Evolutionary conservation across 176 grass and related monocot genomes (phyloP).

Genomic region (Phoenix roebelenii): DNA sequence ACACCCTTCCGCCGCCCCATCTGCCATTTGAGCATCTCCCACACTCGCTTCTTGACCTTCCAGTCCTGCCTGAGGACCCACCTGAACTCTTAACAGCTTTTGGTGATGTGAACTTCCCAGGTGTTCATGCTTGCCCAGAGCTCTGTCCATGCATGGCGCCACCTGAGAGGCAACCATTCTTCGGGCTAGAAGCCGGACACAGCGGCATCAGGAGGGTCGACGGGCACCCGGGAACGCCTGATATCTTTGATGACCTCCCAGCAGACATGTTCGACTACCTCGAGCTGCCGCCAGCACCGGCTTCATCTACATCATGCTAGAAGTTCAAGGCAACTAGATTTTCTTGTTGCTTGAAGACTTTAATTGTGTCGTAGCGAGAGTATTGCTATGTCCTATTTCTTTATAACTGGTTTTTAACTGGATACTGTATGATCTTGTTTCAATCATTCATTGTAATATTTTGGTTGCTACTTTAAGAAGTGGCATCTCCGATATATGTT

Average conservation of each 20-base stretch:
- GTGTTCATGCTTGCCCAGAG: conserved; percentile 22
- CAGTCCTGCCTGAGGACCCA: not conserved
- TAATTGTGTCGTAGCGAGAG: no score
- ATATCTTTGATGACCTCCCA: conserved; percentile 40
- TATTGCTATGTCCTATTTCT: no score
- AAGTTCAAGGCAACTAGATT: no score
- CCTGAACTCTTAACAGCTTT: conserved; percentile 8
- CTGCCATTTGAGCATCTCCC: conserved; percentile 11
- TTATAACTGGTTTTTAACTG: no score
- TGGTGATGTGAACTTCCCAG: not conserved
- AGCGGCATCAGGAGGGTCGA: not conserved
- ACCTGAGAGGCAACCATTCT: conserved; percentile 16
- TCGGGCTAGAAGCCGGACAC: conserved; percentile 1
- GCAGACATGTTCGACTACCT: conserved; percentile 32
- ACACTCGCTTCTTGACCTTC: conserved; percentile 26
- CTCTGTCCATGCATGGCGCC: conserved; percentile 14
- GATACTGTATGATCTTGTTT: no score
- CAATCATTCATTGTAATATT: no score
- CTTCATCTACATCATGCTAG: conserved; percentile 4
- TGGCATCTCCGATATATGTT: no score
- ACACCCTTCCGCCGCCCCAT: not conserved
- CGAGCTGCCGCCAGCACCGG: conserved; percentile 20
- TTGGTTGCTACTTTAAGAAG: no score
- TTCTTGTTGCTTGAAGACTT: no score
- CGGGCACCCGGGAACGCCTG: conserved; percentile 5